phyloP scores from a whole-genome alignment of 225 moss, liverwort and hornwort species.

The Ulota crispa region DNA sequence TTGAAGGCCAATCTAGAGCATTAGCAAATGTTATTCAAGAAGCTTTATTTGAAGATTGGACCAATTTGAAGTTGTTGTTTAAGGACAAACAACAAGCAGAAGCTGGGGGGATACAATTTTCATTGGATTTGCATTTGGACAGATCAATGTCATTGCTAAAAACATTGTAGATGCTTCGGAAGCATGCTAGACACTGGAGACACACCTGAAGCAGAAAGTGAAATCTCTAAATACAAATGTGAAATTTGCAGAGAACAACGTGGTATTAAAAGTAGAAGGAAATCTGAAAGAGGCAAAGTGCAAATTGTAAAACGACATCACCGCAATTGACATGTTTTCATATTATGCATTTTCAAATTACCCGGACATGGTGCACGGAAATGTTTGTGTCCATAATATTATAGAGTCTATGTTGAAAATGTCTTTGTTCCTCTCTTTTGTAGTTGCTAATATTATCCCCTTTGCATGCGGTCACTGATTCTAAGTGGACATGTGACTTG shows the following conservation, averaged over 20 bases:
- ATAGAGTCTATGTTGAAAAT: not conserved
- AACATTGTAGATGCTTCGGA: not conserved
- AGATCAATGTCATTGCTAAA: not conserved
- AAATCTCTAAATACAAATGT: not conserved
- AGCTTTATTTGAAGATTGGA: no score
- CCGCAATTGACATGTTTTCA: not conserved
- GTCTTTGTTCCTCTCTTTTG: not conserved
- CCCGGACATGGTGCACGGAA: not conserved
- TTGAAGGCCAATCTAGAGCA: no score
- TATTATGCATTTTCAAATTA: not conserved
- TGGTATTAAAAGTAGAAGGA: fast-evolving
- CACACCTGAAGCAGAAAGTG: not conserved
- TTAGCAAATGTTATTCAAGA: no score
- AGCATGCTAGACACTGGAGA: no score
- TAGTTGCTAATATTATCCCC: not conserved
- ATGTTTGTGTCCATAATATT: not conserved
- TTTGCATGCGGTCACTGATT: not conserved
- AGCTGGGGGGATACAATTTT: not conserved
- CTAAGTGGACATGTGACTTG: not conserved
- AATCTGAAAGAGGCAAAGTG: not conserved
- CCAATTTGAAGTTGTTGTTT: not conserved
- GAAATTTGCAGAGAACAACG: not conserved
- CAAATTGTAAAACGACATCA: not conserved
- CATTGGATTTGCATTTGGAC: not conserved
- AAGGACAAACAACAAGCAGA: not conserved